Evolutionary conservation across 371 early-diverging fungal genomes (phyloP), one percentile per base, ranked within the genome.

Genomic region (Rhizopus microsporus): DNA sequence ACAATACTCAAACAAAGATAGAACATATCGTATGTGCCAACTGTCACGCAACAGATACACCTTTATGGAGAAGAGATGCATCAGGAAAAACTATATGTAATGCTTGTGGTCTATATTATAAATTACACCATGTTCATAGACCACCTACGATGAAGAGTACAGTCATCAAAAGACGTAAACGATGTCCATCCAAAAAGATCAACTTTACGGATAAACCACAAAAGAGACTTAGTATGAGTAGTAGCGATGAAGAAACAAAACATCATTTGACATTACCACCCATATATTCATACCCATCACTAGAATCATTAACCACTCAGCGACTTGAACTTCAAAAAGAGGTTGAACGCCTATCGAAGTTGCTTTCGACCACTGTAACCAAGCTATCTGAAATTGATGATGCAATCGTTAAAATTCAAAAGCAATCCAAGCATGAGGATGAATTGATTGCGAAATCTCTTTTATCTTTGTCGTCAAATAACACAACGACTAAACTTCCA

Each of bases 31-130:
- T 69, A 13, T 93, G 93, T 64, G 71, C 80, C 49, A 91, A 93
- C 63, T 92, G 92, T 61, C 65, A 72, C 7, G 87, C 90, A 7
- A 85, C 85, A 3, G 79, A 75, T 15, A 93, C 94, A 4, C 91
- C 92, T 5, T 75, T 91, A 9, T 94, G 94, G 94, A 73, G 94
- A 39, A 71, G 91, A 49, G 84, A 85, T 62, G 78, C 77, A 31
- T 65, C 77, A 33, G 89, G 87, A 30, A 78, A 87, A 33, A 71
- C 78, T n/a, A 78, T 91, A 35, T 92, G 92, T 69, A 92, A 91
- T 69, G 91, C 92, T 1, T 92, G 92, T 63, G 91, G 91, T 4
- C 71, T 93, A 17, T 93, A 91, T 61, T 86, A 83, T 62, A 88
- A 87, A 58, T 74, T 89, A 1, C 93, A 93, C 64, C 71, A 71